A percentile compares a stretch with the other conserved stretches of the same genome.
Evolutionary conservation across 768 basidiomycete species (phyloP).

Genomic region (Rhodocollybia butyracea): DNA sequence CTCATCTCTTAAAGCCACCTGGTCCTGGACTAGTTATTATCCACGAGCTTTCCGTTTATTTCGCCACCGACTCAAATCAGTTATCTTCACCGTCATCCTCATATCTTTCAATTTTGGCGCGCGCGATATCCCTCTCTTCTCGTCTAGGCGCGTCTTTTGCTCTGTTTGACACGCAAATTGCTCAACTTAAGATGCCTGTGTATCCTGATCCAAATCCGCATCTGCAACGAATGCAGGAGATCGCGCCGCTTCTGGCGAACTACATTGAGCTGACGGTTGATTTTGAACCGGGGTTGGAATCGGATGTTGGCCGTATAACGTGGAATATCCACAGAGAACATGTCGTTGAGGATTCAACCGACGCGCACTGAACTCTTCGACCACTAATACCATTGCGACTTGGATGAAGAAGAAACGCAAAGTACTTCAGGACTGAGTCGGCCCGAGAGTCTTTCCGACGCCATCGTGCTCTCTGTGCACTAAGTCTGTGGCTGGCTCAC

Average conservation of each 20-base stretch:
- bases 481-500: no score
- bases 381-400: no score
- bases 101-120: slow-evolving; percentile 1
- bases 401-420: no score
- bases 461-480: no score
- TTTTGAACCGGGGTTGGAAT: not conserved
- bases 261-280: not conserved
- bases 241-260: not conserved
- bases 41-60: slow-evolving; percentile 4
- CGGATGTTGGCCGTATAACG: not conserved
- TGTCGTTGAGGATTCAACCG: no score
- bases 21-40: not conserved
- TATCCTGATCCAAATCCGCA: not conserved
- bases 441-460: no score
- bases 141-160: not conserved
- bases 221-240: not conserved
- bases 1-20: not conserved
- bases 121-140: not conserved
- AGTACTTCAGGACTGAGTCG: no score
- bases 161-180: not conserved
- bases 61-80: not conserved
- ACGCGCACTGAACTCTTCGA: no score
- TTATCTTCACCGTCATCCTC: not conserved
- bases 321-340: no score
- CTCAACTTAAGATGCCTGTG: slow-evolving; percentile 3